phyloP scores from a whole-genome alignment of 352 stramenopile species.

The Aphanomyces cochlioides region DNA sequence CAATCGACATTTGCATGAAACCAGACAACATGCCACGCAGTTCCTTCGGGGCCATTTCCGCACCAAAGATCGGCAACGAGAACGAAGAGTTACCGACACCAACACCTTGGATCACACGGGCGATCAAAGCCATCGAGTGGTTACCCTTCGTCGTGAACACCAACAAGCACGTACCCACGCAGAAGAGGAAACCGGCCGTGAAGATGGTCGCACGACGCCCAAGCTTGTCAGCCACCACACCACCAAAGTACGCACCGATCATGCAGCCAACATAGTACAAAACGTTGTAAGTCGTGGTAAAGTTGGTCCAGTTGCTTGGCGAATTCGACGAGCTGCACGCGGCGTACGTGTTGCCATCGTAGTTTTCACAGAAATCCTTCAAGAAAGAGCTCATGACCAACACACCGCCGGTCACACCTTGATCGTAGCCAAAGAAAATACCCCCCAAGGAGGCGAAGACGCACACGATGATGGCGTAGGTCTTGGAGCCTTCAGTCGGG shows the following conservation, averaged over 20 bases:
- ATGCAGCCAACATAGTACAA: too few relatives aligned
- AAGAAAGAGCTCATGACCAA: conserved; percentile 50
- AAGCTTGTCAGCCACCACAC: too few relatives aligned
- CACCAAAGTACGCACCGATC: too few relatives aligned
- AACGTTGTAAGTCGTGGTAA: conserved; percentile 14
- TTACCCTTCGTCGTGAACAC: conserved; percentile 37
- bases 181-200: too few relatives aligned
- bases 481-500: conserved; percentile 33
- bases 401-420: conserved; percentile 43
- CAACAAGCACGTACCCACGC: conserved; percentile 27
- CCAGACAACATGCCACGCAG: conserved; percentile 41
- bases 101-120: conserved; percentile 28
- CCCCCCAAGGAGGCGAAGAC: conserved; percentile 45
- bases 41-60: conserved; percentile 45
- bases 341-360: conserved; percentile 37
- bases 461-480: conserved; percentile 41
- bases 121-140: conserved; percentile 42
- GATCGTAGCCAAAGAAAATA: conserved; percentile 50
- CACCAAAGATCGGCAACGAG: conserved; percentile 43
- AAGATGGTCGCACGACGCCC: too few relatives aligned
- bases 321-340: conserved; percentile 28
- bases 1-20: conserved; percentile 47
- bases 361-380: conserved; percentile 42
- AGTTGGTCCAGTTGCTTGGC: conserved; percentile 42
- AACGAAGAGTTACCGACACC: conserved; percentile 35